Base-by-base conservation (phyloP, 805 yeast species). In the Barnettozyma populi region DNA sequence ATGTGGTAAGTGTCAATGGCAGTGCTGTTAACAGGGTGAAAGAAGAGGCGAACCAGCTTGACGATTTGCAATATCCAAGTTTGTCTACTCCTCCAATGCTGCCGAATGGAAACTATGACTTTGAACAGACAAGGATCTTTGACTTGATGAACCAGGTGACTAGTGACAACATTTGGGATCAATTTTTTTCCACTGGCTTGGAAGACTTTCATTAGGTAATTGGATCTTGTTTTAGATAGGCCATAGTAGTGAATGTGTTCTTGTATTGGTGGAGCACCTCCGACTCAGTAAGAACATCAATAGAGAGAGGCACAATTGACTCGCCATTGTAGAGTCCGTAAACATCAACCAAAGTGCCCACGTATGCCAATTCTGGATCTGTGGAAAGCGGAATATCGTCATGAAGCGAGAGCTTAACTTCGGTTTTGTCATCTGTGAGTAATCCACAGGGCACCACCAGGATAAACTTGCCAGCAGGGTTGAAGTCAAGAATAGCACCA, bases 111-210 rank as follows among this genome's bases (percentile, higher is more conserved):
- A 13, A 23, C 18, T 55, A 51, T 21, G 63, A 59, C 45, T 41
- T 45, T 23, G 88, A 83, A 51, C 84, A 82, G 5, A 74, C 73
- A 51, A 68, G 71, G 44, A 74, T 82, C 19, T 79, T 73, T 57
- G 86, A 82, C 55, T 66, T 84, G 69, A 74, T 84, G 51, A 76
- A 74, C 56, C 84, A 78, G 59, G 76, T 81, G 4, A 74, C 79
- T 2, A 58, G 55, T 29, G 88, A 82, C 47, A 70, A 80, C 23
- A 80, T 83, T 31, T 82, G 88, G 86, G 87, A 80, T 45, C 85
- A 80, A 54, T 78, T 78, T 54, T 79, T 81, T 58, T 42, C 49
- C 7, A 46, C 46, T 1, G 41, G 41, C 18, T 18, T 19, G 13
- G 40, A 23, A 14, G 36, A 46, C 25, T 34, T 42, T n/a, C 29